Evolutionary conservation across 2,329 filamentous ascomycete species (phyloP).

Genomic region (Aspergillus sojae): DNA sequence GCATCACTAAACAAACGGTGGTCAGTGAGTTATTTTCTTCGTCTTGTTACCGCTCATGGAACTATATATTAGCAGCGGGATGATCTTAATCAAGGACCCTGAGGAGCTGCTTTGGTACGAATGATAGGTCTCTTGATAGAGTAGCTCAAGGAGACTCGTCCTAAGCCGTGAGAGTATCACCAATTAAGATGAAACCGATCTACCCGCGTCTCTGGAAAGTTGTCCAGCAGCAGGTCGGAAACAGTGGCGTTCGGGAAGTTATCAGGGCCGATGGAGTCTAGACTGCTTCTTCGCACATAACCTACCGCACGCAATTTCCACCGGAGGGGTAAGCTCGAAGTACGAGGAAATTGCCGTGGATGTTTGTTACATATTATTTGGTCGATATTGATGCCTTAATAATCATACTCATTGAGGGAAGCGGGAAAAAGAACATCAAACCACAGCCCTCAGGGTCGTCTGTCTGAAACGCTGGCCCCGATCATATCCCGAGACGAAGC

Average conservation of each 20-base stretch:
- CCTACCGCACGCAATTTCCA: not conserved
- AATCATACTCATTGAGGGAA: too few species aligned
- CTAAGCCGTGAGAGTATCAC: not conserved
- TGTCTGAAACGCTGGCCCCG: slow-evolving; percentile 12
- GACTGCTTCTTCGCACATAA: not conserved
- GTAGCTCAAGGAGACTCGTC: not conserved
- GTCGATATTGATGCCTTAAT: not conserved
- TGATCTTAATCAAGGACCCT: slow-evolving; percentile 1
- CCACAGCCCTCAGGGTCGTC: not conserved
- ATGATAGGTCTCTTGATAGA: not conserved
- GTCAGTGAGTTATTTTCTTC: not conserved
- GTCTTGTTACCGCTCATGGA: not conserved
- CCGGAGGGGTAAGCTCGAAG: not conserved
- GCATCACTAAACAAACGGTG: not conserved
- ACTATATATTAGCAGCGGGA: not conserved
- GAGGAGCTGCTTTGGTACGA: not conserved
- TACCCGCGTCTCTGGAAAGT: not conserved
- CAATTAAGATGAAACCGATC: slow-evolving; percentile 4
- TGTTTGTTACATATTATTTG: not conserved
- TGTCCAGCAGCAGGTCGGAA: not conserved
- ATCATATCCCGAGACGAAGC: not conserved
- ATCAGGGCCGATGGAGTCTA: not conserved
- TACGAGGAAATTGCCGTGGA: not conserved
- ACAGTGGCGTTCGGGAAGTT: not conserved
- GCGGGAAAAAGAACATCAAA: not conserved